These are phyloP conservation scores for Murraya koenigii DNA, from an alignment of 345 rosid species.

Conservation along the genomic window DNA sequence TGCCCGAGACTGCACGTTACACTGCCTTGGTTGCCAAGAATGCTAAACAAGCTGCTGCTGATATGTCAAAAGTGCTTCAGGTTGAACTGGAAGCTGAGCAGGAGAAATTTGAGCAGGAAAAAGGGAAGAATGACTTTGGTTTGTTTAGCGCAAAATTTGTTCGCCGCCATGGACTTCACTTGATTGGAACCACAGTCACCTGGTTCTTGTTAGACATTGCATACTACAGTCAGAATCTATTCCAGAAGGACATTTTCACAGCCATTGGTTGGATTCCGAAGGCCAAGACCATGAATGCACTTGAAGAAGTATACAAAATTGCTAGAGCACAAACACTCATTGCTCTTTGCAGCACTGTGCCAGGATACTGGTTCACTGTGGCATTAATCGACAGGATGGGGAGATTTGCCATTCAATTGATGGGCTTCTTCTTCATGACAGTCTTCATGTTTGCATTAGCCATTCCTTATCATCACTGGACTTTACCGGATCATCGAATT, in stretches of 20 bases:
- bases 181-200: constrained; percentile 57
- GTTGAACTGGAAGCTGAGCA: constrained; percentile 56
- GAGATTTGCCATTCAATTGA: constrained; percentile 45
- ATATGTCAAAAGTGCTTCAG: constrained; percentile 74
- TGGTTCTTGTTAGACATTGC: constrained; percentile 80
- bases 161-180: constrained; percentile 50
- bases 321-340: constrained; percentile 62
- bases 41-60: constrained; percentile 57
- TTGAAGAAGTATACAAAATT: constrained; percentile 57
- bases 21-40: constrained; percentile 67
- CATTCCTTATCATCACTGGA: constrained; percentile 76
- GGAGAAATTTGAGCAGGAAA: constrained; percentile 27
- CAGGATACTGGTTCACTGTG: constrained; percentile 65
- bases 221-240: constrained; percentile 68
- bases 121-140: constrained; percentile 39
- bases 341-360: constrained; percentile 75
- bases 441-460: constrained; percentile 56
- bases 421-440: constrained; percentile 67
- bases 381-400: constrained; percentile 45
- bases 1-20: constrained; percentile 90
- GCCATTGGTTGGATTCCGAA: constrained; percentile 75
- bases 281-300: constrained; percentile 64
- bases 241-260: constrained; percentile 71
- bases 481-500: constrained; percentile 36
- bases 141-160: constrained; percentile 42